Evolutionary conservation across 2,329 filamentous ascomycete genomes (phyloP).

Genomic region (Knufia fluminis): DNA sequence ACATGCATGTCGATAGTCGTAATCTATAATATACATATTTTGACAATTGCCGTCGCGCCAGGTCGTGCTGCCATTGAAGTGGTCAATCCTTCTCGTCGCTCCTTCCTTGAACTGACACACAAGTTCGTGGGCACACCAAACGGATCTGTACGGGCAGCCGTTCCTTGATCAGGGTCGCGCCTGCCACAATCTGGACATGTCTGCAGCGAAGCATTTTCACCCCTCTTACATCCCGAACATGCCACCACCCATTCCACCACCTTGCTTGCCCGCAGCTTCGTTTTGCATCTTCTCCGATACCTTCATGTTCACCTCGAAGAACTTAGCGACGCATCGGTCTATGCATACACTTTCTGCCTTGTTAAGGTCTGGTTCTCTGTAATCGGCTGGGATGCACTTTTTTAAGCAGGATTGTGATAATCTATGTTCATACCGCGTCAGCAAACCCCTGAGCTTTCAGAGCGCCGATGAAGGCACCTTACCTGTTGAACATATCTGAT

Average conservation of each 20-base stretch:
- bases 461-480: constrained; percentile 25
- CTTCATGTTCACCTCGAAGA: constrained; percentile 98
- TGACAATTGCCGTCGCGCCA: not conserved
- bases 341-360: constrained; percentile 98
- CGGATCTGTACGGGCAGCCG: too few species aligned
- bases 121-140: too few species aligned
- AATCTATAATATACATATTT: constrained; percentile 8
- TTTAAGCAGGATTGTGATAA: constrained; percentile 80
- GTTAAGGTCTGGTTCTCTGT: constrained; percentile 94
- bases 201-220: not conserved
- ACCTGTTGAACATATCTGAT: constrained; percentile 98
- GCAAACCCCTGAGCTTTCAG: not conserved
- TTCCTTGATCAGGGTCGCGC: too few species aligned
- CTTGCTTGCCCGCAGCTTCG: constrained; percentile 62
- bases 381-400: constrained; percentile 87
- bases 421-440: constrained; percentile 36
- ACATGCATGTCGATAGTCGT: not conserved
- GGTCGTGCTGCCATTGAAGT: too few species aligned
- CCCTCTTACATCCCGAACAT: constrained; percentile 32
- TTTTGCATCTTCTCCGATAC: constrained; percentile 94
- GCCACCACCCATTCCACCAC: constrained; percentile 46
- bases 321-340: constrained; percentile 94
- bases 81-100: too few species aligned
- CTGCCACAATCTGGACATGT: too few species aligned
- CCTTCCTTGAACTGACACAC: too few species aligned